Evolutionary conservation across 108 stramenopile species (phyloP), one percentile per base, ranked within the genome.

Genomic region (Conticribra guillardii): DNA sequence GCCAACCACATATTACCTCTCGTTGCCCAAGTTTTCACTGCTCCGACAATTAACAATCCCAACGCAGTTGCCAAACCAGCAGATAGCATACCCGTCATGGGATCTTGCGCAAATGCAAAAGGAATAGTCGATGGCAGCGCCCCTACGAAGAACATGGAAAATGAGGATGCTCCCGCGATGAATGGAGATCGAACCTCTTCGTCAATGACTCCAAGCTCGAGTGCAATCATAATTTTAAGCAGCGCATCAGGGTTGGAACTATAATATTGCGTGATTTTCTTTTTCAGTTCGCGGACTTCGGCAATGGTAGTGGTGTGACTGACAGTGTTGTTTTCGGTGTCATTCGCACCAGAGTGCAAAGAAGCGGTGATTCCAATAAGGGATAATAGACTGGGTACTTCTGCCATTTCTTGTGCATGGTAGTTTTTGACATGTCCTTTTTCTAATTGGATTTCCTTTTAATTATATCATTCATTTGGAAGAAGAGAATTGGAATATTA

Each of bases 201-300:
- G 33, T 92, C 90, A 5, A 92, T 59, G 11, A 92, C 85, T 49
- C 90, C 90, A 45, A 92, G 88, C 72, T 92, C 90, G 8, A 92
- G 69, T 28, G 87, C 84, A 24, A 75, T 79, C 90, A 92, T 92
- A 9, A 89, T 67, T 62, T 92, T 84, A 37, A 89, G 57, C 11
- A 92, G 68, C 9, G 87, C 86, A 41, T 87, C 85, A 5, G 86
- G 76, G 64, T 92, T 81, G 29, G 57, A 45, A 51, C 57, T 59
- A 55, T 92, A 92, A 54, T 84, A 80, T 2, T 62, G 32, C 2
- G 60, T 47, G 2, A 92, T 60, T 19, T 58, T 60, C 23, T 74
- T 49, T 53, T 69, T 77, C 16, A 92, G 55, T 34, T 76, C 57
- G 41, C 47, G 55, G 32, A 65, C 61, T 19, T 86, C 82, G 16